phyloP scores from a whole-genome alignment of 2,329 filamentous ascomycete species.

The Didymella segeticola region DNA sequence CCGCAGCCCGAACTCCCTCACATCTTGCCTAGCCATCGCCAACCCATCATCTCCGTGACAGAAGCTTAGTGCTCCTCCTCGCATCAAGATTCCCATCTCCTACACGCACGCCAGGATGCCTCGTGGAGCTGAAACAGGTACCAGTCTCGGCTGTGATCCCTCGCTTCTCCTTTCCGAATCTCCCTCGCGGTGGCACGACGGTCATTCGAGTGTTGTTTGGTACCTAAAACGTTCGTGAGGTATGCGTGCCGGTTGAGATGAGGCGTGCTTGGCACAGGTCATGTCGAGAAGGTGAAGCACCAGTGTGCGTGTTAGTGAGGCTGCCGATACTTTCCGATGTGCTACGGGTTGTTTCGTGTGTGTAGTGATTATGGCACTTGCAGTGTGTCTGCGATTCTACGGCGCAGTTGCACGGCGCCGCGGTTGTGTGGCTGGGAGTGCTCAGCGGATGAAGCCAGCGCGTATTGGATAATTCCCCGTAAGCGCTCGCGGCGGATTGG shows the following conservation, averaged over 20 bases:
- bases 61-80: conserved; percentile 6
- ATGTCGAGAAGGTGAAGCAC: conserved; percentile 6
- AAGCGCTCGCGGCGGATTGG: conserved; percentile 14
- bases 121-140: conserved; percentile 11
- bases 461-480: neutral
- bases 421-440: neutral
- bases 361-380: neutral
- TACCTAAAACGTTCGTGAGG: conserved; percentile 1
- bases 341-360: neutral
- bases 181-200: neutral
- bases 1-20: neutral
- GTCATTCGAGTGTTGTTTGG: conserved; percentile 11
- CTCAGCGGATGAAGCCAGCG: neutral
- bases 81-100: neutral
- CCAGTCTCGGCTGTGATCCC: conserved; percentile 8
- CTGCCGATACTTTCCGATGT: neutral
- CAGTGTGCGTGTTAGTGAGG: conserved; percentile 1
- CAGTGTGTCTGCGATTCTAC: neutral
- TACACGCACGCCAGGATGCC: neutral
- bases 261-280: conserved; percentile 6
- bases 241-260: neutral
- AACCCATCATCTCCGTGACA: conserved; percentile 16
- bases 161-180: neutral
- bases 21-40: conserved; percentile 1
- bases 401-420: neutral